Evolutionary conservation across 495 filamentous ascomycete species (phyloP), one percentile per base, ranked within the genome.

Genomic region (Penicillium atrosanguineum): DNA sequence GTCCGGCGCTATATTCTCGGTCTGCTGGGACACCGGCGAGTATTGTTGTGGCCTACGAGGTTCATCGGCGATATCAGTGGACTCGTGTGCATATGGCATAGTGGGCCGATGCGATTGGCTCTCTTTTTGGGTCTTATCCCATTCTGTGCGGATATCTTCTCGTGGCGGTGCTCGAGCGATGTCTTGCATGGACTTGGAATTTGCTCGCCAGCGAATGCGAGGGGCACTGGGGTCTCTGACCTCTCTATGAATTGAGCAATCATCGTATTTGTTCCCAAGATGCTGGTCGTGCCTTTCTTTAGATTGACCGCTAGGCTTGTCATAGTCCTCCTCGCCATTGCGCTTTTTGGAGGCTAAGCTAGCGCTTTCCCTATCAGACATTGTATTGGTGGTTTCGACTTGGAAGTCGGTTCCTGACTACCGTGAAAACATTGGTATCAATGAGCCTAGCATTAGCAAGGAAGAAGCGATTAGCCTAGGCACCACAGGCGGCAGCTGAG

Each of bases 141-240:
- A 54, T 44, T 52, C 55, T 19, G 48, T 18, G n/a, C 20, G 16
- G 31, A 25, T 20, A 6, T 47, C 40, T 23, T 52, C 48, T 2
- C 36, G 28, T 9, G 50, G 40, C 1, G 34, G 18, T 44, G 16
- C 19, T 7, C 50, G 56, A 25, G 43, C 23, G 7, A 15, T 47
- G 26, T 50, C 41, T 1, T 50, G 36, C 6, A 26, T 16, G 14
- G 44, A 44, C 12, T 12, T 41, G 18, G 16, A 14, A 15, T 40
- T 51, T 8, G 60, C 61, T 50, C 55, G 54, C 31, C 63, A 68
- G 14, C 55, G 60, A 9, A 68, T 56, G 1, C 56, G 60, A n/a
- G 52, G 44, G 12, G 57, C 7, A 7, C 31, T 12, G 9, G 41
- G 8, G 43, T 26, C 43, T 48, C 29, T 47, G 28, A 11, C 19